phyloP scores from a whole-genome alignment of 2,329 filamentous ascomycete species.

The Venturia aucupariae region DNA sequence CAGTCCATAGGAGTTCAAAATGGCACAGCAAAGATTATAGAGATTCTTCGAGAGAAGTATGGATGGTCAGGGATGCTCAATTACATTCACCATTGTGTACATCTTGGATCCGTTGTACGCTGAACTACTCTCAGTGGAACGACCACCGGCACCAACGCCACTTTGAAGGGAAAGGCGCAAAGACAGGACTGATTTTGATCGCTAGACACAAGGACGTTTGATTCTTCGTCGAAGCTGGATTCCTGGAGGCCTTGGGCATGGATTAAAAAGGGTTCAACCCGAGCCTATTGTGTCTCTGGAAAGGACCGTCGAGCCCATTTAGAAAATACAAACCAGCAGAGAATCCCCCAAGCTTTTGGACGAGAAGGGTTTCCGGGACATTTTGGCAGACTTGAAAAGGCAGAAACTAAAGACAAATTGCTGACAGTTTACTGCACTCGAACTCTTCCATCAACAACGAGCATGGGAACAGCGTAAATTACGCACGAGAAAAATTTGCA shows the following conservation, averaged over 20 bases:
- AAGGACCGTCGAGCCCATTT: conserved; percentile 36
- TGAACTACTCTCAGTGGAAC: conserved; percentile 26
- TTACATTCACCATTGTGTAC: conserved; percentile 35
- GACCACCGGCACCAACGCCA: conserved; percentile 41
- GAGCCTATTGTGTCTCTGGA: conserved; percentile 42
- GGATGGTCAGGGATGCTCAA: conserved; percentile 37
- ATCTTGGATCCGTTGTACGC: neutral
- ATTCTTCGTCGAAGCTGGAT: conserved; percentile 40
- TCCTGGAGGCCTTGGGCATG: conserved; percentile 33
- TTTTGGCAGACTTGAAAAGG: conserved; percentile 30
- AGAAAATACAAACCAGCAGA: conserved; percentile 37
- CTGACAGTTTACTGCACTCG: conserved; percentile 39
- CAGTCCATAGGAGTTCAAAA: conserved; percentile 40
- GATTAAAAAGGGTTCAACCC: conserved; percentile 22
- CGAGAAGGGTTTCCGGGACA: conserved; percentile 28
- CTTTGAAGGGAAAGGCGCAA: conserved; percentile 42
- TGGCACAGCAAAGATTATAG: conserved; percentile 35
- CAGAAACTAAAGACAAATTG: conserved; percentile 37
- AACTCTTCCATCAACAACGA: conserved; percentile 38
- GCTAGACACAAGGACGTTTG: conserved; percentile 40
- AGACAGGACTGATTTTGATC: conserved; percentile 38
- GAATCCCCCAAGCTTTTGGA: conserved; percentile 33
- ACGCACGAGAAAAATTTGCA: conserved; percentile 33
- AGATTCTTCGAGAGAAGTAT: conserved; percentile 30
- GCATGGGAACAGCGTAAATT: conserved; percentile 35